A percentile compares a stretch with the other conserved stretches of the same genome.
phyloP scores from a whole-genome alignment of 2,329 filamentous ascomycete species.

The Fusarium tupiense region DNA sequence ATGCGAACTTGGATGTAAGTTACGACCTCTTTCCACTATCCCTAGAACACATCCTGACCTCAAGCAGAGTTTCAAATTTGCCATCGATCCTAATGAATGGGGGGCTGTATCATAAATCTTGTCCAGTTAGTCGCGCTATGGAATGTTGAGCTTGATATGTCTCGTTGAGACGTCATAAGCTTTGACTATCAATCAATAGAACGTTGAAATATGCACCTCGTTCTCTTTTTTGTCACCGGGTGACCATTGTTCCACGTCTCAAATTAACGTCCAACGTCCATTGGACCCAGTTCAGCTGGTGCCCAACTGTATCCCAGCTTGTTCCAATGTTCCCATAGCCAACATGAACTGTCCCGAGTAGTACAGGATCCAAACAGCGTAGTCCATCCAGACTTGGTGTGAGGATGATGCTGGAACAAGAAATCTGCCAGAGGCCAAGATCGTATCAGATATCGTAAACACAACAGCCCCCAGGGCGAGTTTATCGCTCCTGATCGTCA shows the following conservation, averaged over 20 bases:
- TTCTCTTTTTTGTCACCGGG: rapidly evolving
- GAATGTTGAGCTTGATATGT: not conserved
- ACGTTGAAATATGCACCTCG: not conserved
- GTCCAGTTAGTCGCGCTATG: not conserved
- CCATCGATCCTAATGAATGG: constrained; percentile 6
- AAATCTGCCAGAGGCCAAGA: not conserved
- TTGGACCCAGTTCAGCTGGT: not conserved
- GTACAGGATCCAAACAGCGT: not conserved
- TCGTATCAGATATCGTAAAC: not conserved
- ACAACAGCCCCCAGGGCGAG: not conserved
- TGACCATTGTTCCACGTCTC: rapidly evolving
- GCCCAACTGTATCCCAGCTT: not conserved
- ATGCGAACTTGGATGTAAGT: constrained; percentile 5
- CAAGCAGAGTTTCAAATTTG: not conserved
- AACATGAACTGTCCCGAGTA: not conserved
- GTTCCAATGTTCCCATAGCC: not conserved
- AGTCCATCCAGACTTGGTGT: not conserved
- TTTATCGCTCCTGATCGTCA: not conserved
- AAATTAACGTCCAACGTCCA: not conserved
- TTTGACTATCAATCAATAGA: no score
- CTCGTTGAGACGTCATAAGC: no score
- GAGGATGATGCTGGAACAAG: not conserved
- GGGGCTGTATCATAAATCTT: not conserved
- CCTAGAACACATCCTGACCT: rapidly evolving
- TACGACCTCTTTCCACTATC: rapidly evolving